Evolutionary conservation across 768 basidiomycete genomes (phyloP), one percentile per base, ranked within the genome.

Genomic region (Phlebiopsis gigantea): DNA sequence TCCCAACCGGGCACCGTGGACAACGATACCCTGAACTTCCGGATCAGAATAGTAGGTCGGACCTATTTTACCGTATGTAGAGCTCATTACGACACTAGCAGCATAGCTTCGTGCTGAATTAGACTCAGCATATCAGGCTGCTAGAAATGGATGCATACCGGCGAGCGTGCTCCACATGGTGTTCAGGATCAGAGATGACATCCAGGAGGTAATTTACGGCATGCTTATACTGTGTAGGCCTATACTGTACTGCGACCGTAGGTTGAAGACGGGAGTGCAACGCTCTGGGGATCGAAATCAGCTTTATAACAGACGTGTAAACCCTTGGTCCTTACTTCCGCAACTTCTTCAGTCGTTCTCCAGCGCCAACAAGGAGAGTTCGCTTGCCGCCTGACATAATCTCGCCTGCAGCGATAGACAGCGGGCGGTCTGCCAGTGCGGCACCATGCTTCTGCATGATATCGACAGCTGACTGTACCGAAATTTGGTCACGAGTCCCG

Each of bases 391-490:
- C 70, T 0, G 70, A 72, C 6, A 75, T 59, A 0, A 67, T 64
- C 39, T 75, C 73, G 12, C 59, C 68, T 4, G 66, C 72, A 9
- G 75, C 68, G 25, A 77, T 65, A 1, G 53, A 61, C 29, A 69
- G 67, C 4, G 75, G 75, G 2, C 75, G 60, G 53, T 77, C 75
- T 0, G 62, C 66, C 1, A 72, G 57, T 17, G 64, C 60, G 1
- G 63, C 66, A 0, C 75, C 73, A 31, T 75, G 68, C 52, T 74
- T 77, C 55, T 72, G 69, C 69, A 76, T 68, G 46, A 77, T 72
- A 10, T 76, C 75, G 25, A 68, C 57, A 0, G 73, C 75, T 4
- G 73, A 72, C 64, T 72, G 44, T 15, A 6, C 3, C 12, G 19
- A 28, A 9, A 12, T 29, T 17, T 56, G 1, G 26, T 30, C 1